Percentiles rank a stretch among this genome's conserved stretches.
Conservation (phyloP, 495 filamentous ascomycete species). For the Xylaria nigripes region DNA sequence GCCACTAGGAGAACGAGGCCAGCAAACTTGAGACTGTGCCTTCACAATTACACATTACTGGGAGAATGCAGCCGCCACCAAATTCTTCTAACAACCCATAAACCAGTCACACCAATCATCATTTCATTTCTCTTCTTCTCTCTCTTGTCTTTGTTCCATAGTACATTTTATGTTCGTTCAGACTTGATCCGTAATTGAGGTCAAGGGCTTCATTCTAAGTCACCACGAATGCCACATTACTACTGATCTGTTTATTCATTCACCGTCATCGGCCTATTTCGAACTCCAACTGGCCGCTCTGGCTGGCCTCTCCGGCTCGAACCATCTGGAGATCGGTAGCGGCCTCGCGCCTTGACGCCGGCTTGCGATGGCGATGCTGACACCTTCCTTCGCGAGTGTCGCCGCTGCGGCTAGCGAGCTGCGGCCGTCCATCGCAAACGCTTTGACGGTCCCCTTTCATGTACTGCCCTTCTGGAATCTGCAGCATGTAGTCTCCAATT, state of each 20-base stretch:
- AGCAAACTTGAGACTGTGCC: background rate
- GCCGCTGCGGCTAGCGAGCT: constrained; percentile 44
- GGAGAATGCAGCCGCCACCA: background rate
- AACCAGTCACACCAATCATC: background rate
- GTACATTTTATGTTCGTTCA: background rate
- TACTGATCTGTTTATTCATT: background rate
- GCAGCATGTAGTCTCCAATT: constrained; percentile 7
- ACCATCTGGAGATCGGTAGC: background rate
- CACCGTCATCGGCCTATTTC: constrained; percentile 2
- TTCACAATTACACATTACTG: background rate
- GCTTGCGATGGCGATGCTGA: constrained; percentile 25
- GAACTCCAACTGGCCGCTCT: constrained; percentile 1
- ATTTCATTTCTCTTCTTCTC: background rate
- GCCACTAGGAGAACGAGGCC: background rate
- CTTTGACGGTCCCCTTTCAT: constrained; percentile 38
- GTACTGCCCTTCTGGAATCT: constrained; percentile 8
- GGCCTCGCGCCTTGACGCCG: background rate
- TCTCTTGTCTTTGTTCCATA: background rate
- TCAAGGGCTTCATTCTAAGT: background rate
- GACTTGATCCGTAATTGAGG: background rate
- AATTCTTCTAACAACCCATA: background rate
- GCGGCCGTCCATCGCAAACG: constrained; percentile 47
- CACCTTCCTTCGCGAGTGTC: constrained; percentile 34
- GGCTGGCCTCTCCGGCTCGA: constrained; percentile 4
- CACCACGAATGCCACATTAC: background rate